Conservation (phyloP, 345 rosid species). For the Citrus maxima region DNA sequence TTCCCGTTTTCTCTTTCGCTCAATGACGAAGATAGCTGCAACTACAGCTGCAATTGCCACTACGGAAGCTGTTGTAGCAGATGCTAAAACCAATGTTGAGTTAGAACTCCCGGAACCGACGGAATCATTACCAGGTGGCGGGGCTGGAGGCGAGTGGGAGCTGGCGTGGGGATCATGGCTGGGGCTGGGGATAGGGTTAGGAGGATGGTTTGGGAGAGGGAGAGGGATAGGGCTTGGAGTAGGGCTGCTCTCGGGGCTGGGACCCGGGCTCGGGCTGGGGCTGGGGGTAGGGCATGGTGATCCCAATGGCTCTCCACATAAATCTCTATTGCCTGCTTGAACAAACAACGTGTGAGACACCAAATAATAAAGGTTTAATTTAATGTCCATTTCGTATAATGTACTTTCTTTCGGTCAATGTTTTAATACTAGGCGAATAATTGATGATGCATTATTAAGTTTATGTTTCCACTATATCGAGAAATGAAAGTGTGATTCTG, state of each 20-base stretch:
- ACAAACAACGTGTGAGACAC: background rate
- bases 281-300: constrained; percentile 13
- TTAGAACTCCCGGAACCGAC: constrained; percentile 1
- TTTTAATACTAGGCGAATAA: too few relatives aligned
- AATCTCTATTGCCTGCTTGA: constrained; percentile 58
- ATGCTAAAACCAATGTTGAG: constrained; percentile 12
- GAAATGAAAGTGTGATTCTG: background rate
- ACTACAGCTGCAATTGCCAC: constrained; percentile 22
- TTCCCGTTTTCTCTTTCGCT: constrained; percentile 12
- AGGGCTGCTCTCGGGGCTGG: background rate
- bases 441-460: too few relatives aligned
- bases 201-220: background rate
- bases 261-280: background rate
- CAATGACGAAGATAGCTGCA: constrained; percentile 11
- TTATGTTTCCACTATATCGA: too few relatives aligned
- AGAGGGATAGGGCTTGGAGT: background rate
- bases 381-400: too few relatives aligned
- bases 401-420: too few relatives aligned
- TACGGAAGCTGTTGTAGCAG: constrained; percentile 23
- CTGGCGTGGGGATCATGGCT: background rate
- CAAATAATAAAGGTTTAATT: background rate
- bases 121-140: background rate
- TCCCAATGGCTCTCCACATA: constrained; percentile 63
- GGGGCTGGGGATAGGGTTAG: background rate
- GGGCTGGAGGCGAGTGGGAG: background rate